Evolutionary conservation across 352 stramenopile species (phyloP).

Genomic region (Hyaloperonospora brassicae): DNA sequence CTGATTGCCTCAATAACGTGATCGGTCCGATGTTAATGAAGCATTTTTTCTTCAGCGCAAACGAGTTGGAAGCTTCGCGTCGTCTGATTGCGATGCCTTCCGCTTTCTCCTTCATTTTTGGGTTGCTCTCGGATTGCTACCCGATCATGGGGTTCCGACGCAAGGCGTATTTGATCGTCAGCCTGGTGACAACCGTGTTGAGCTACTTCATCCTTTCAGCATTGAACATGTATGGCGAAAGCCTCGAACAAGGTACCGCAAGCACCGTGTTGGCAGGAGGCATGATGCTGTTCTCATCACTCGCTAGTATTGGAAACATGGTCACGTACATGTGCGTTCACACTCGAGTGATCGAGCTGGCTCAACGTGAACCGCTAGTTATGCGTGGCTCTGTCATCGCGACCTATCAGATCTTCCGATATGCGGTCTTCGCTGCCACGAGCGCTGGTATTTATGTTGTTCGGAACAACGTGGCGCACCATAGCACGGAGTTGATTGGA

Average conservation of each 20-base stretch:
- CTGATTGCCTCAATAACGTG: constrained; percentile 19
- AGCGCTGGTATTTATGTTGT: constrained; percentile 16
- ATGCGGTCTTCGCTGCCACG: constrained; percentile 25
- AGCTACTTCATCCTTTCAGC: constrained; percentile 25
- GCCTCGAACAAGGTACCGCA: constrained; percentile 5
- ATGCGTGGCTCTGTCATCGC: constrained; percentile 31
- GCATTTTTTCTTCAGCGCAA: constrained; percentile 23
- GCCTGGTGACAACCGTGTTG: constrained; percentile 24
- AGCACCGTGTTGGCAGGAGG: constrained; percentile 10
- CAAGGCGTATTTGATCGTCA: constrained; percentile 74
- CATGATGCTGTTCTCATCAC: constrained; percentile 18
- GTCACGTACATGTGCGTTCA: constrained; percentile 32
- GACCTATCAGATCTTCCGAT: constrained; percentile 35
- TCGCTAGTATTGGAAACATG: constrained; percentile 29
- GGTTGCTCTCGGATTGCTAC: constrained; percentile 66
- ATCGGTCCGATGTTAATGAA: constrained; percentile 26
- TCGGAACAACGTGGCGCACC: constrained; percentile 1
- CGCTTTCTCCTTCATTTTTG: constrained; percentile 73
- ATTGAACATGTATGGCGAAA: constrained; percentile 20
- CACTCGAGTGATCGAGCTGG: constrained; percentile 37
- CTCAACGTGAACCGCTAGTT: constrained; percentile 32
- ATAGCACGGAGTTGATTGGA: constrained; percentile 20
- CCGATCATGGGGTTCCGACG: constrained; percentile 66
- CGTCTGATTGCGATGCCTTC: constrained; percentile 48
- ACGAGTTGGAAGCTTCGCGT: constrained; percentile 15